Percentiles rank a stretch among this genome's conserved stretches.
Conservation (phyloP, 345 rosid genomes). For the Eucalyptus marginata region DNA sequence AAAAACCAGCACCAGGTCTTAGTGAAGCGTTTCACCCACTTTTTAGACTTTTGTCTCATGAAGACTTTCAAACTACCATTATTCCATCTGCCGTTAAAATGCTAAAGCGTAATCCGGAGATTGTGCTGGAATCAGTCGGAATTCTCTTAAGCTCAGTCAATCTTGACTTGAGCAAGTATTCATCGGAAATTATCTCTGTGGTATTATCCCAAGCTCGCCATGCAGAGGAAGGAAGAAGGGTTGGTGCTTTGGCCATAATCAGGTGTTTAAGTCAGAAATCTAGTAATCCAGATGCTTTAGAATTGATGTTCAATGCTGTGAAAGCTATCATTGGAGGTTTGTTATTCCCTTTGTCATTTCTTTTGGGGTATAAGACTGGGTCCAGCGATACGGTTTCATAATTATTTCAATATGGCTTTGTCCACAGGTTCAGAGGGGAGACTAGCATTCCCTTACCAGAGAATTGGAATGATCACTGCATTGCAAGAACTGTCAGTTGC, state of each 20-base stretch:
- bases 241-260: slow-evolving; percentile 54
- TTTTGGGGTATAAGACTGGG: neutral
- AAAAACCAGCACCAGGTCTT: slow-evolving; percentile 47
- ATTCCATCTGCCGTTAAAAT: slow-evolving; percentile 82
- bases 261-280: slow-evolving; percentile 66
- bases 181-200: slow-evolving; percentile 64
- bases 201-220: slow-evolving; percentile 75
- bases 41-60: slow-evolving; percentile 47
- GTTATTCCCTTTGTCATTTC: neutral
- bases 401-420: neutral
- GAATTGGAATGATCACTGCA: slow-evolving; percentile 79
- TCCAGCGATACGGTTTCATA: neutral
- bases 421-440: slow-evolving; percentile 90
- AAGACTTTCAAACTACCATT: slow-evolving; percentile 67
- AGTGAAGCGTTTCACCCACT: slow-evolving; percentile 61
- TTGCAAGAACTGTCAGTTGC: slow-evolving; percentile 73
- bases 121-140: slow-evolving; percentile 74
- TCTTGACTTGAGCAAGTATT: slow-evolving; percentile 89
- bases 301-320: slow-evolving; percentile 62
- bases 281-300: slow-evolving; percentile 87
- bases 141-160: slow-evolving; percentile 46
- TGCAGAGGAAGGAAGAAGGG: slow-evolving; percentile 78
- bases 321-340: slow-evolving; percentile 90
- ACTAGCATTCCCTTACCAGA: slow-evolving; percentile 79
- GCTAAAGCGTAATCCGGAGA: slow-evolving; percentile 98